Conservation (phyloP, 2,329 filamentous ascomycete genomes). For the Fusarium sp. region DNA sequence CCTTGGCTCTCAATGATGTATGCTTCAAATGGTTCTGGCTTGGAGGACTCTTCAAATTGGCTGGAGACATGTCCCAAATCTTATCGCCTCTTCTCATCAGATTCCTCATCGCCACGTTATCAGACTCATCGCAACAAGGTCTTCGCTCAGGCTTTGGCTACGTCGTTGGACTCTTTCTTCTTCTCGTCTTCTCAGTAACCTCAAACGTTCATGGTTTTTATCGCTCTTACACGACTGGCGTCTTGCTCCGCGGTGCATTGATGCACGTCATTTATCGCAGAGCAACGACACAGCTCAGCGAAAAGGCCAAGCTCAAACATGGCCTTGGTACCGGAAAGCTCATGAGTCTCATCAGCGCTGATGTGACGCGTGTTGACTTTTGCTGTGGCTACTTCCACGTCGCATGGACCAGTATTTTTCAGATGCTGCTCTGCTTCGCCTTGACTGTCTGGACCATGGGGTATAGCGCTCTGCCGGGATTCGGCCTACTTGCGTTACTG, state of each 20-base stretch:
- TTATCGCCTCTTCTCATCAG: conserved; percentile 19
- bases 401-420: conserved; percentile 44
- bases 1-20: conserved; percentile 43
- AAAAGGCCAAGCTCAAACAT: conserved; percentile 27
- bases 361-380: conserved; percentile 44
- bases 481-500: conserved; percentile 4
- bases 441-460: conserved; percentile 11
- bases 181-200: conserved; percentile 22
- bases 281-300: conserved; percentile 16
- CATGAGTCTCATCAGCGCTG: conserved; percentile 45
- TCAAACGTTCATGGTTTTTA: conserved; percentile 25
- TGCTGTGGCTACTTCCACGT: conserved; percentile 46
- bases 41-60: conserved; percentile 40
- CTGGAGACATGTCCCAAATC: conserved; percentile 35
- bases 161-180: neutral
- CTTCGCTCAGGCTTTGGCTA: conserved; percentile 22
- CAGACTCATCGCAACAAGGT: conserved; percentile 8
- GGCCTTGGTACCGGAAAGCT: conserved; percentile 40
- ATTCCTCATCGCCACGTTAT: conserved; percentile 17
- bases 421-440: conserved; percentile 44
- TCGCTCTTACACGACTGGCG: conserved; percentile 6
- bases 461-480: conserved; percentile 15
- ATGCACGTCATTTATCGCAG: conserved; percentile 27
- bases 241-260: conserved; percentile 9
- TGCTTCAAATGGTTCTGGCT: conserved; percentile 44